These are phyloP conservation scores for Penicillium vulpinum DNA, from an alignment of 2,329 filamentous ascomycete genomes.

Conservation along the genomic window DNA sequence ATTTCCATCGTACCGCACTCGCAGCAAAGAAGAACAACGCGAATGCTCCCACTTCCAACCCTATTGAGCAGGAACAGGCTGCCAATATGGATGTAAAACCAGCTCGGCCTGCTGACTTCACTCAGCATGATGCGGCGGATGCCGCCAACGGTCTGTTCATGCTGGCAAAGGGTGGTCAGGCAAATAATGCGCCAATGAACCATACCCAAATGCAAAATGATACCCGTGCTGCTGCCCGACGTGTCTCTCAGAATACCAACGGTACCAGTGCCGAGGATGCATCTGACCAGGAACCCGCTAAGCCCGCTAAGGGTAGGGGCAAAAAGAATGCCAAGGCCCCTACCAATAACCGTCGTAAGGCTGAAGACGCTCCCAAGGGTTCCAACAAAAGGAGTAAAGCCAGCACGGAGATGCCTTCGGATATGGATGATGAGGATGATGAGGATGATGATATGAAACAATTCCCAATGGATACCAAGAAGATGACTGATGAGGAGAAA, in stretches of 20 bases:
- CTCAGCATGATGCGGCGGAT: slow-evolving; percentile 86
- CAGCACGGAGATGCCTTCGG: slow-evolving; percentile 46
- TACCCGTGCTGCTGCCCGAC: slow-evolving; percentile 43
- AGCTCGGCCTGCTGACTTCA: slow-evolving; percentile 61
- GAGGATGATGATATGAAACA: slow-evolving; percentile 51
- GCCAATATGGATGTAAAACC: slow-evolving; percentile 47
- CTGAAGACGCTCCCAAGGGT: slow-evolving; percentile 69
- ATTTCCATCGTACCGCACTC: slow-evolving; percentile 92
- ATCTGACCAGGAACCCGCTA: slow-evolving; percentile 70
- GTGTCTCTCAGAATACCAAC: slow-evolving; percentile 45
- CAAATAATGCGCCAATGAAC: slow-evolving; percentile 55
- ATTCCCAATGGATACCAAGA: slow-evolving; percentile 60
- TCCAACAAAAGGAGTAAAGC: slow-evolving; percentile 73
- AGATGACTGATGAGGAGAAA: slow-evolving; percentile 99
- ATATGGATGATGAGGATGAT: slow-evolving; percentile 53
- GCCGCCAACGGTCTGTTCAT: slow-evolving; percentile 93
- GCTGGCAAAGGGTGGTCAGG: slow-evolving; percentile 68
- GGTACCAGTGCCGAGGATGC: slow-evolving; percentile 62
- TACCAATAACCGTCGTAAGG: slow-evolving; percentile 73
- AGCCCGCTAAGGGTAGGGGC: slow-evolving; percentile 66
- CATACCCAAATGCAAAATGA: slow-evolving; percentile 42
- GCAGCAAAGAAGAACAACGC: slow-evolving; percentile 64
- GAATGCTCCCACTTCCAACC: slow-evolving; percentile 45
- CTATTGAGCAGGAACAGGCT: slow-evolving; percentile 40
- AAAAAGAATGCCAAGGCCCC: slow-evolving; percentile 63